A percentile compares a stretch with the other conserved stretches of the same genome.
phyloP scores from a whole-genome alignment of 805 yeast species.

The Starmerella kuoi region DNA sequence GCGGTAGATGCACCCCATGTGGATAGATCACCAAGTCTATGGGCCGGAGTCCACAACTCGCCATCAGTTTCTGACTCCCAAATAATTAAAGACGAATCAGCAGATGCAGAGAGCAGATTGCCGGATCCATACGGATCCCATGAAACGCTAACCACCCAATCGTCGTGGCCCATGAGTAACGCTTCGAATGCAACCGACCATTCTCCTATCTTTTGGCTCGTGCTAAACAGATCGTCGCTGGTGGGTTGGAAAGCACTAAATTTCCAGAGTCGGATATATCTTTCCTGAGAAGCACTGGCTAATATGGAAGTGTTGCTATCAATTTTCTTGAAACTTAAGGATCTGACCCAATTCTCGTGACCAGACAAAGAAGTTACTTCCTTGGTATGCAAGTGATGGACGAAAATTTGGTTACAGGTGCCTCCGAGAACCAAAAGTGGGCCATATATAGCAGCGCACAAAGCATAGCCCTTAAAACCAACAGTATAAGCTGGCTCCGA shows the following conservation, averaged over 20 bases:
- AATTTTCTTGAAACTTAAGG: conserved; percentile 47
- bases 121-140: conserved; percentile 61
- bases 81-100: conserved; percentile 84
- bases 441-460: conserved; percentile 20
- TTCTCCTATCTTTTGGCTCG: conserved; percentile 31
- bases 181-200: conserved; percentile 67
- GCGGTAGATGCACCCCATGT: conserved; percentile 97
- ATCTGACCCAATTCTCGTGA: conserved; percentile 93
- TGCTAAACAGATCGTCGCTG: conserved; percentile 63
- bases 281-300: conserved; percentile 88
- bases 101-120: conserved; percentile 68
- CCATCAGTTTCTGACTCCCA: conserved; percentile 44
- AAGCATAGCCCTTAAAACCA: conserved; percentile 23
- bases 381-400: conserved; percentile 29
- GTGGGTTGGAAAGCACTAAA: conserved; percentile 29
- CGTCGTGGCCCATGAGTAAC: conserved; percentile 93
- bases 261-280: conserved; percentile 85
- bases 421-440: conserved; percentile 28
- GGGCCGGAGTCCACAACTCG: conserved; percentile 64
- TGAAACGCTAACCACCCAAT: conserved; percentile 76
- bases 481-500: conserved; percentile 12
- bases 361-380: conserved; percentile 43
- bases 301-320: conserved; percentile 42
- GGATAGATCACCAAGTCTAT: conserved; percentile 80
- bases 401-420: conserved; percentile 35